These are phyloP conservation scores for Ambrosia hybrid DNA, from an alignment of 140 eudicot genomes.

Conservation along the genomic window DNA sequence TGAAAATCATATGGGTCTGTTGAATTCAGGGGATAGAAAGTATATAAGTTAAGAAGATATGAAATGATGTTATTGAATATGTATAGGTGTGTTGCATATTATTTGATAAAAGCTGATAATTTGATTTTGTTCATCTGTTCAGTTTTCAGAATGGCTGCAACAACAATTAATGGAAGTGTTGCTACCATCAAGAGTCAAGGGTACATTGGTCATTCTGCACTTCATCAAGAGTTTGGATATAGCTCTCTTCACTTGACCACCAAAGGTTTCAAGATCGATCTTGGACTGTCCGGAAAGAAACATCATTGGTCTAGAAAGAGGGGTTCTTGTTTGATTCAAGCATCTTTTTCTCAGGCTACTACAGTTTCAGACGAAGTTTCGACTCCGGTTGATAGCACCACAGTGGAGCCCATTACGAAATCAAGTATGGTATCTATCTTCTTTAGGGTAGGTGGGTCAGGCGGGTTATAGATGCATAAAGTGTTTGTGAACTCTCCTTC, in stretches of 20 bases:
- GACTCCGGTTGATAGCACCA: conserved; percentile 48
- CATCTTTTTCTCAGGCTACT: conserved; percentile 55
- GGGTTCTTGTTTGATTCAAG: conserved; percentile 47
- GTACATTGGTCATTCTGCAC: conserved; percentile 37
- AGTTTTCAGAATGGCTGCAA: conserved; percentile 72
- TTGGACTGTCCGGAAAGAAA: conserved; percentile 37
- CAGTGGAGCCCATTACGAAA: conserved; percentile 58
- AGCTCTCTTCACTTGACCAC: conserved; percentile 42
- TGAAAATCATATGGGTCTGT: no score
- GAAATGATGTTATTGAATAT: no score
- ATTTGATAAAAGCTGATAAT: no score
- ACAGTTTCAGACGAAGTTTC: conserved; percentile 46
- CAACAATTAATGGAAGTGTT: conserved; percentile 55
- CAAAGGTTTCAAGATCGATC: conserved; percentile 42
- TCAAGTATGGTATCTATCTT: conserved; percentile 53
- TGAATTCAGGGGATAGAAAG: no score
- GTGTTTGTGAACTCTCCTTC: background rate
- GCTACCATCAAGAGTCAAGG: conserved; percentile 53
- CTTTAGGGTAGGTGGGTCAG: background rate
- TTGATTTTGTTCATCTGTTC: background rate
- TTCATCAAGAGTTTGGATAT: conserved; percentile 42
- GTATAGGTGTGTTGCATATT: no score
- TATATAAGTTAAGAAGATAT: no score
- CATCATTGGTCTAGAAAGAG: conserved; percentile 37
- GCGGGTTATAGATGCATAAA: no score